phyloP scores from a whole-genome alignment of 352 stramenopile genomes.

The Thraustochytrium sp. region DNA sequence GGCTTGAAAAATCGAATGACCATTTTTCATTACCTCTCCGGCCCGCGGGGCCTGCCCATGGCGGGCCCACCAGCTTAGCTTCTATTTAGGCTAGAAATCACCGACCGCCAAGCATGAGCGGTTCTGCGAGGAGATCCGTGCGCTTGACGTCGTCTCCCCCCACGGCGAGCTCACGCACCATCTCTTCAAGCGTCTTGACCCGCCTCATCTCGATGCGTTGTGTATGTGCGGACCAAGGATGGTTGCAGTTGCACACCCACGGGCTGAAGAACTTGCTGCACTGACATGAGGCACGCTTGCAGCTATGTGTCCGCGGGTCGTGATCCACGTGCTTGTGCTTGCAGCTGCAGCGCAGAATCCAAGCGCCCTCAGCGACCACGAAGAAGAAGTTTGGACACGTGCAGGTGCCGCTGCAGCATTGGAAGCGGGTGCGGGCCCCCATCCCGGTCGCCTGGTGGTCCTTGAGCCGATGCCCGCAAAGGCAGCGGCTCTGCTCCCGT shows the following conservation, averaged over 20 bases:
- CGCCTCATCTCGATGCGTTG: slow-evolving; percentile 50
- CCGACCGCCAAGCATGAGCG: no score
- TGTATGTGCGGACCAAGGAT: slow-evolving; percentile 59
- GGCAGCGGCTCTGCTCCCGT: slow-evolving; percentile 65
- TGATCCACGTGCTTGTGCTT: slow-evolving; percentile 72
- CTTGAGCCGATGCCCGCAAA: slow-evolving; percentile 70
- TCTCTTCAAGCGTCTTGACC: slow-evolving; percentile 60
- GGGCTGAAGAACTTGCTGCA: slow-evolving; percentile 63
- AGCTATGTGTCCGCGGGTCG: slow-evolving; percentile 57
- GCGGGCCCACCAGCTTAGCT: no score
- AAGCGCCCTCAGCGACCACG: slow-evolving; percentile 68
- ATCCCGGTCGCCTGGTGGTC: slow-evolving; percentile 55
- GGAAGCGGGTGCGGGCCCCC: slow-evolving; percentile 52
- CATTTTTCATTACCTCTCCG: no score
- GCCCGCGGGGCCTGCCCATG: no score
- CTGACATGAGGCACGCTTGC: slow-evolving; percentile 58
- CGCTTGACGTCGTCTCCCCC: slow-evolving; percentile 54
- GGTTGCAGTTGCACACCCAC: slow-evolving; percentile 72
- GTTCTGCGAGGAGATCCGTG: slow-evolving; percentile 59
- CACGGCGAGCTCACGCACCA: slow-evolving; percentile 46
- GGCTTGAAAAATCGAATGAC: no score
- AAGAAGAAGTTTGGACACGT: slow-evolving; percentile 64
- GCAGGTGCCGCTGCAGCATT: slow-evolving; percentile 61
- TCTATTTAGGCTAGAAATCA: no score
- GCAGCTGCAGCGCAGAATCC: slow-evolving; percentile 68